A percentile compares a stretch with the other conserved stretches of the same genome.
Conservation (phyloP, 768 basidiomycete genomes). For the Naematelia encephala region DNA sequence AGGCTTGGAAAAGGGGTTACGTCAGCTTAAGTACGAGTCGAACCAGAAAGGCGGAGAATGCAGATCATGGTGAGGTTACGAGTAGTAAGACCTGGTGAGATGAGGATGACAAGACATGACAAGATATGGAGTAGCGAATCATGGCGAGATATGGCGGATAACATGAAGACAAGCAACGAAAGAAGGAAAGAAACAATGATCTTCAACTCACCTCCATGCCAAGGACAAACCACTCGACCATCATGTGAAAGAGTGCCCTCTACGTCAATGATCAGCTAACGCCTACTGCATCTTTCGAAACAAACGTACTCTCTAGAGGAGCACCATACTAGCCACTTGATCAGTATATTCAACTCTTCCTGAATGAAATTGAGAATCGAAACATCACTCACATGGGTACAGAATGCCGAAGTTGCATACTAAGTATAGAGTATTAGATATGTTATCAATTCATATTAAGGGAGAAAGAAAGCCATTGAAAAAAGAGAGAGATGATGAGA, state of each 20-base stretch:
- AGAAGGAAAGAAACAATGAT: not conserved
- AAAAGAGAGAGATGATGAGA: no score
- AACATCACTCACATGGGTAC: slow-evolving; percentile 63
- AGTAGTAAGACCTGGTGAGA: no score
- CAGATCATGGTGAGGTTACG: no score
- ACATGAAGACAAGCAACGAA: not conserved
- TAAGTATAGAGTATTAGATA: slow-evolving; percentile 2
- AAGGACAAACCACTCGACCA: slow-evolving; percentile 78
- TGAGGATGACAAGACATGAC: not conserved
- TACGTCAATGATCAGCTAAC: slow-evolving; percentile 60
- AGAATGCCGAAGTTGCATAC: slow-evolving; percentile 72
- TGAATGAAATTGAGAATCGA: not conserved
- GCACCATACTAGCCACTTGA: slow-evolving; percentile 66
- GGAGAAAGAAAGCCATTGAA: no score
- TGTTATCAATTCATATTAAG: not conserved
- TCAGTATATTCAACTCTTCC: not conserved
- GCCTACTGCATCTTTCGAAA: not conserved
- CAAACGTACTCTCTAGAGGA: slow-evolving; percentile 60
- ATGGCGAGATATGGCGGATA: not conserved
- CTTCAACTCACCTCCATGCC: slow-evolving; percentile 70
- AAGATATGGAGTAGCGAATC: not conserved
- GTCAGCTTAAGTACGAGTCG: not conserved
- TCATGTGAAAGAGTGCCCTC: slow-evolving; percentile 74
- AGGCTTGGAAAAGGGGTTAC: slow-evolving; percentile 56
- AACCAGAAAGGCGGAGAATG: no score